Evolutionary conservation across 306 rosid genomes (phyloP).

Genomic region (Canavalia gladiata): DNA sequence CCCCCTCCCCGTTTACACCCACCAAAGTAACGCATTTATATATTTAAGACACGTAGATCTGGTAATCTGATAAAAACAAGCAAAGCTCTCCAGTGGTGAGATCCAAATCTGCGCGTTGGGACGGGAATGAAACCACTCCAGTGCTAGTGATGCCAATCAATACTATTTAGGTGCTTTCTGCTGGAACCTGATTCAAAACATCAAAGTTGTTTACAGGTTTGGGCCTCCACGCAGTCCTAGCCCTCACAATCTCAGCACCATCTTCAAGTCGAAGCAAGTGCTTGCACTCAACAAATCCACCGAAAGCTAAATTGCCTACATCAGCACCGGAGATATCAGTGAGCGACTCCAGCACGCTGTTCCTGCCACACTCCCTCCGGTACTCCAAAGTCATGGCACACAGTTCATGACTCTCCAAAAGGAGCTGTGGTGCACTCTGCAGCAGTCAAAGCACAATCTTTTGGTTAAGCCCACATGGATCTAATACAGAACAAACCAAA

Average conservation of each 20-base stretch:
- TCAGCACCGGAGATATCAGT: constrained; percentile 68
- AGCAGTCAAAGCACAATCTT: constrained; percentile 37
- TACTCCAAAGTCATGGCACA: constrained; percentile 81
- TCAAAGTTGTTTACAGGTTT: constrained; percentile 60
- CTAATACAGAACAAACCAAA: neutral
- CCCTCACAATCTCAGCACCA: constrained; percentile 91
- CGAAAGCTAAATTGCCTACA: constrained; percentile 55
- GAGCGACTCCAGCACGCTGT: constrained; percentile 83
- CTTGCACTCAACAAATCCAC: constrained; percentile 72
- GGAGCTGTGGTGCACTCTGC: constrained; percentile 93
- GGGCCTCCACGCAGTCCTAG: constrained; percentile 91
- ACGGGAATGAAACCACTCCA: constrained; percentile 38
- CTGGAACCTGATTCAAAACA: constrained; percentile 56
- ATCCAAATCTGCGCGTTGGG: constrained; percentile 38
- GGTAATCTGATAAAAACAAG: constrained; percentile 47
- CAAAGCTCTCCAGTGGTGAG: constrained; percentile 49
- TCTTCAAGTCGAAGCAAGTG: constrained; percentile 85
- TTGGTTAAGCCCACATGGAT: neutral
- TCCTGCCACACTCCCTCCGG: constrained; percentile 93
- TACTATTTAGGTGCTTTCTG: constrained; percentile 47
- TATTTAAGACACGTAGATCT: constrained; percentile 45
- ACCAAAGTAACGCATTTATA: constrained; percentile 43
- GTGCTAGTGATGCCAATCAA: constrained; percentile 40
- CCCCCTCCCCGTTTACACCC: constrained; percentile 11
- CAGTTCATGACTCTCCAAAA: constrained; percentile 87